Evolutionary conservation across 2,329 filamentous ascomycete genomes (phyloP), one percentile per base, ranked within the genome.

Genomic region (Xylaria sp.): DNA sequence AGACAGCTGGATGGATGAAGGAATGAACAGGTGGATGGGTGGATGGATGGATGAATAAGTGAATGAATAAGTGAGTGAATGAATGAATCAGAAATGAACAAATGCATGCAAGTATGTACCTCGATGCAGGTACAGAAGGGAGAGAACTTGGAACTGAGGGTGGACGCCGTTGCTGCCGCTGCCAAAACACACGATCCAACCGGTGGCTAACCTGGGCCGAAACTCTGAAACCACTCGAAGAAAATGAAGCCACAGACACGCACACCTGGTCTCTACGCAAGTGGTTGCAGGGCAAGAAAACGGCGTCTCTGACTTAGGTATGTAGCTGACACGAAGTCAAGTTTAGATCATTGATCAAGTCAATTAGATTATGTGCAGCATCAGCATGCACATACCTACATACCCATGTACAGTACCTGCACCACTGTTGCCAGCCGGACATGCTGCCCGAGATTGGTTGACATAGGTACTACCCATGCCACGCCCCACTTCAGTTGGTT

Each of bases 161-260:
- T 30, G 7, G 56, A 32, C 42, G 50, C 48, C 11, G 27, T 42
- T 34, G 48, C 60, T 59, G 27, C 60, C 61, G 54, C 56, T 60
- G 27, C 56, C 24, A 42, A 56, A 34, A 54, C 27, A 53, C 36
- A 58, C 58, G 34, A 58, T 64, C 17, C 3, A 47, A 61, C 47
- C 55, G 24, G 61, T 64, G 61, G 53, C 66, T 61, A 53, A 53
- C 50, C 24, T 53, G 27, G 39, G 39, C 48, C 50, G 53, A 69
- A 59, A 47, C 64, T 62, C 51, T 39, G 53, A 59, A 71, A 54
- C 3, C 51, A 51, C 51, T 42, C 58, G 66, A 48, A 62, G 54
- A 30, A 64, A 53, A 34, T 66, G 63, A 71, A 69, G 69, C 66
- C 64, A 66, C 56, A 64, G 61, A 60, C 59, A 54, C 34, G 64